phyloP scores from a whole-genome alignment of 768 basidiomycete genomes.

The Megacollybia marginata region DNA sequence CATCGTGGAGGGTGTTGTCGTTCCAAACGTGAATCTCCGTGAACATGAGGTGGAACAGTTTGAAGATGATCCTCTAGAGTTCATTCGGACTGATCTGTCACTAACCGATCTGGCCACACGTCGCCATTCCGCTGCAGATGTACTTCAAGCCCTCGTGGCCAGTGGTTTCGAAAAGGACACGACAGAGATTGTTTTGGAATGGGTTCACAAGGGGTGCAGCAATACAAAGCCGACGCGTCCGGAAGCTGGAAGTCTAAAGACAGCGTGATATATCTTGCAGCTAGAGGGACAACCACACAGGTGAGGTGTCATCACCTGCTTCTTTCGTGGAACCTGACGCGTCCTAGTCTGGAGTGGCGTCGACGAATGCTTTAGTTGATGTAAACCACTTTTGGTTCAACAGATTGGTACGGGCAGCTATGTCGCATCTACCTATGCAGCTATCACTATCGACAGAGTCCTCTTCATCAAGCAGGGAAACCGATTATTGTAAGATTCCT shows the following conservation, averaged over 20 bases:
- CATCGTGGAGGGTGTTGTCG: conserved; percentile 83
- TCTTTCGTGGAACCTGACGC: background rate
- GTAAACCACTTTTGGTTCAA: conserved; percentile 77
- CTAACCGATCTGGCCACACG: conserved; percentile 78
- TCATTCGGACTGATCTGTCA: conserved; percentile 81
- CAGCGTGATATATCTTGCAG: conserved; percentile 87
- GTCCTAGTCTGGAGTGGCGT: conserved; percentile 82
- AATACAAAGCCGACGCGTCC: conserved; percentile 55
- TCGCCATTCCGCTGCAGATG: conserved; percentile 89
- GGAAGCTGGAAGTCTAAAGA: conserved; percentile 92
- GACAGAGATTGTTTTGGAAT: conserved; percentile 82
- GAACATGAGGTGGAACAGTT: conserved; percentile 93
- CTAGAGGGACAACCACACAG: conserved; percentile 79
- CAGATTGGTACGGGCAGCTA: conserved; percentile 82
- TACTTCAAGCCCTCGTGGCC: conserved; percentile 84
- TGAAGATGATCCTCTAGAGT: conserved; percentile 95
- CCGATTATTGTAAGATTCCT: conserved; percentile 56
- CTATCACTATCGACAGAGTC: conserved; percentile 95
- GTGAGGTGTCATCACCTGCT: conserved; percentile 30
- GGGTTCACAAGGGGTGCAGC: conserved; percentile 70
- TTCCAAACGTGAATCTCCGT: conserved; percentile 87
- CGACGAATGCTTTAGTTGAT: conserved; percentile 86
- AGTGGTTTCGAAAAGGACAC: conserved; percentile 76
- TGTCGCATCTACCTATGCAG: conserved; percentile 93
- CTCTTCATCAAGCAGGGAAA: conserved; percentile 81